These are phyloP conservation scores for Blastobotrys robertii DNA, from an alignment of 805 yeast genomes.

Conservation along the genomic window DNA sequence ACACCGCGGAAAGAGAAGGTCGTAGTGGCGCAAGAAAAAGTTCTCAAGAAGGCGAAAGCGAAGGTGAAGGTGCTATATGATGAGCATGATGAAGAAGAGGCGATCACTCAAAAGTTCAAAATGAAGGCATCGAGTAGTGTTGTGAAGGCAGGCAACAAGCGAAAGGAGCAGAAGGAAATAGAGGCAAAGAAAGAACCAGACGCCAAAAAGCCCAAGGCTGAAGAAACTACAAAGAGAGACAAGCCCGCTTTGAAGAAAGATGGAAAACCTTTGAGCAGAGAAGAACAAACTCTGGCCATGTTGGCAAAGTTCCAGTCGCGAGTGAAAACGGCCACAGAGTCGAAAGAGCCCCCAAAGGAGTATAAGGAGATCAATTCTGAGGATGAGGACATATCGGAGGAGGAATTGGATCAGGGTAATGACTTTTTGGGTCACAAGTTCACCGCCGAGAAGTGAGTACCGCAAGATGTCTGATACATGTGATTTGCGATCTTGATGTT, in stretches of 20 bases:
- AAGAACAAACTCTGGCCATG: slow-evolving; percentile 22
- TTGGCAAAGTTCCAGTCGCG: slow-evolving; percentile 23
- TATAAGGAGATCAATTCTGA: not conserved
- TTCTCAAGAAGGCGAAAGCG: slow-evolving; percentile 6
- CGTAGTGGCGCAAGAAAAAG: slow-evolving; percentile 6
- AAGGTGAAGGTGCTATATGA: slow-evolving; percentile 32
- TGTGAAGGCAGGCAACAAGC: not conserved
- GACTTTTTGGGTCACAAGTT: slow-evolving; percentile 1
- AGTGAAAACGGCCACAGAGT: slow-evolving; percentile 5
- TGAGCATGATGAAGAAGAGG: slow-evolving; percentile 32
- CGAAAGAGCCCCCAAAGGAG: not conserved
- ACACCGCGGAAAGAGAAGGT: slow-evolving; percentile 4
- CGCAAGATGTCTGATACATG: no score
- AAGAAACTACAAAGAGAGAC: slow-evolving; percentile 2
- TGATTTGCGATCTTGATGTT: no score
- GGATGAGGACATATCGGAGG: not conserved
- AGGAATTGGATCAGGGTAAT: not conserved
- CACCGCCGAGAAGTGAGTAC: no score
- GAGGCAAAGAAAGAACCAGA: not conserved
- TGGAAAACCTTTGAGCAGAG: slow-evolving; percentile 15
- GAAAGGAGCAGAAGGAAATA: not conserved
- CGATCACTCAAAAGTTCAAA: slow-evolving; percentile 17
- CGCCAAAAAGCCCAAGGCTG: not conserved
- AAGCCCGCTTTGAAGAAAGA: slow-evolving; percentile 1
- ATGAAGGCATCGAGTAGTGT: slow-evolving; percentile 20